Conservation (phyloP, 805 yeast genomes). For the Pichia ethanolica region DNA sequence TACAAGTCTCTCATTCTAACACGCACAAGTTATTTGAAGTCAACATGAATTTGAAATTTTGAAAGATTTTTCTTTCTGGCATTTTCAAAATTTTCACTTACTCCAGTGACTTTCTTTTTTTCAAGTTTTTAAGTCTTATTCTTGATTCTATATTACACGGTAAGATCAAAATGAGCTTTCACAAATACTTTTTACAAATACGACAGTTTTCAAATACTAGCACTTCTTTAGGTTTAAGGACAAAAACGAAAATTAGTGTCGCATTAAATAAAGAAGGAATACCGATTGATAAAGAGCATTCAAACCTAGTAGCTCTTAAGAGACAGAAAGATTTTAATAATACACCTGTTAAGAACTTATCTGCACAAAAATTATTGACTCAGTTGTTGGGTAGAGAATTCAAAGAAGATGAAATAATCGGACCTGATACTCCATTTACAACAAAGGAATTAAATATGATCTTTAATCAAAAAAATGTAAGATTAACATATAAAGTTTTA, state of each 20-base stretch:
- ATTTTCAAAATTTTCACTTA: no score
- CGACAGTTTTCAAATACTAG: neutral
- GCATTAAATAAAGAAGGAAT: conserved; percentile 9
- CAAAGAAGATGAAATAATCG: conserved; percentile 14
- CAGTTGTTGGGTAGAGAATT: conserved; percentile 16
- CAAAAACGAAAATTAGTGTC: conserved; percentile 10
- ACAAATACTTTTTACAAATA: neutral
- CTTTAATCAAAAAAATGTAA: conserved; percentile 27
- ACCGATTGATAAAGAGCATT: neutral
- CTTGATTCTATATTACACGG: no score
- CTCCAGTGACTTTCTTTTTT: no score
- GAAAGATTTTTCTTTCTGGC: no score
- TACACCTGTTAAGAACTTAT: conserved; percentile 19
- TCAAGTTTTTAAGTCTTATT: no score
- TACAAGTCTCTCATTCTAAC: no score
- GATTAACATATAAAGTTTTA: conserved; percentile 44
- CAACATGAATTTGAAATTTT: no score
- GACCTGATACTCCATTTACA: conserved; percentile 20
- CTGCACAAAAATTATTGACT: conserved; percentile 23
- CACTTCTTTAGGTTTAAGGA: neutral
- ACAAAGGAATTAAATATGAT: conserved; percentile 21
- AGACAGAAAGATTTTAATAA: conserved; percentile 15
- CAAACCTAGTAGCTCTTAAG: conserved; percentile 4
- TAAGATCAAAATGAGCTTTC: no score
- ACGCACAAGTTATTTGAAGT: no score